Base-by-base conservation (phyloP, 2,329 filamentous ascomycete species). In the Epichloe typhina region DNA sequence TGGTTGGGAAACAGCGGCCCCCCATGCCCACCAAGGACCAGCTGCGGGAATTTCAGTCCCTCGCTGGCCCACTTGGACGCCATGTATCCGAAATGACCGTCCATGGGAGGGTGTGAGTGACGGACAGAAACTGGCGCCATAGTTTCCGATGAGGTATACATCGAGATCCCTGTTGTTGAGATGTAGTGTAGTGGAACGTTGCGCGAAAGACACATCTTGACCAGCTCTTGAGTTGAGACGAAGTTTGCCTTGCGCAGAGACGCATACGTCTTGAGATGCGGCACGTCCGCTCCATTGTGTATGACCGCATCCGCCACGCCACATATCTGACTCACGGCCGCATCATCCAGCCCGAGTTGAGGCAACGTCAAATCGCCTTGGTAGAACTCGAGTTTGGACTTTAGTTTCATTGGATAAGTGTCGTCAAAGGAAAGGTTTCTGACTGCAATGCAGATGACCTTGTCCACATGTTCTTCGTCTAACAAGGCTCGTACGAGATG, bases 371-470 rank as follows among this genome's bases (percentile, higher is more conserved):
- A 7, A 26, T 26, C 23, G 6, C 23, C 23, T 26, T 26, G 23
- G 23, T 26, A 26, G 23, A 26, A 26, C 23, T 26, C 23, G 1
- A 62, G 53, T 48, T 59, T 61, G 17, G 49, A 36, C 5, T 50
- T 15, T 13, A 15, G 15, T n/a, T 15, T 31, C 35, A 17, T 51
- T 26, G 19, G 39, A 31, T 5, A 35, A 15, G 41, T 53, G 39
- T 54, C 42, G 1, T 64, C 58, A 1, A 43, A 36, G 4, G 31
- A n/a, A 17, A 2, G 3, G 9, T 43, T 45, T 38, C 48, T 41
- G 3, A 73, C 59, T 5, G 71, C 72, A 9, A 77, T 44, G 53
- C 72, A 75, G 56, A 73, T 67, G 2, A 78, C 58, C 12, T 58
- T 60, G 2, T 50, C 33, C 0, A 77, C 61, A 0, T 50, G 45